Evolutionary conservation across 2,329 filamentous ascomycete species (phyloP), one percentile per base, ranked within the genome.

Genomic region (Botrytis cinerea): DNA sequence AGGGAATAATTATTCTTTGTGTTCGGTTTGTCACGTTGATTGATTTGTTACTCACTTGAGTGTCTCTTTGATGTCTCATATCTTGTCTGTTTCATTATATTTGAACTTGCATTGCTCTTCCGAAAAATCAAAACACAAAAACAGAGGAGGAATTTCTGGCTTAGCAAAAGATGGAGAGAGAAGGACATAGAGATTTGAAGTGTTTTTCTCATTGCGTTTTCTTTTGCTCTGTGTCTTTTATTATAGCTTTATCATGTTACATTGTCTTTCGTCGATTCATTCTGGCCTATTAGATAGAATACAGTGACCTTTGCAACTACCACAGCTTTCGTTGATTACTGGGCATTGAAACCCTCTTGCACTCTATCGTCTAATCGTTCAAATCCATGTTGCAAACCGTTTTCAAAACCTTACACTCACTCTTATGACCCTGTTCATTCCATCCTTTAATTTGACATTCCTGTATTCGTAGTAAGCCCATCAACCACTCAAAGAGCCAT

Each of bases 401-500:
- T 60, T 77, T 78, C 22, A 79, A 72, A 22, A 79, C 70, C 57
- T 78, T 80, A 59, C 79, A 80, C 46, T 80, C 78, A 8, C 70
- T 72, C 54, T 79, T 80, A 38, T 80, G 79, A 28, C 76, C 78
- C 18, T 74, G 75, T 28, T 78, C 74, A 68, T 51, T 77, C 79
- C 79, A 80, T 1, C 78, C 79, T 57, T 73, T 73, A 20, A 74
- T 70, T 67, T 80, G 79, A 67, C 79, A 80, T 20, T 76, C 74
- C 79, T 80, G n/a, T 57, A 43, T 45, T 35, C 32, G 57, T 51
- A n/a, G 40, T 54, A 51, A 72, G 40, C 25, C 48, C 28, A 59
- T n/a, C 38, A 43, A 67, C 48, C 25, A 51, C 35, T 64, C 32
- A 38, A 20, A 16, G n/a, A 43, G 4, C 40, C 72, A 59, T 20